Conservation (phyloP, 441 rosid genomes). For the Pelargonium fulgidum region DNA sequence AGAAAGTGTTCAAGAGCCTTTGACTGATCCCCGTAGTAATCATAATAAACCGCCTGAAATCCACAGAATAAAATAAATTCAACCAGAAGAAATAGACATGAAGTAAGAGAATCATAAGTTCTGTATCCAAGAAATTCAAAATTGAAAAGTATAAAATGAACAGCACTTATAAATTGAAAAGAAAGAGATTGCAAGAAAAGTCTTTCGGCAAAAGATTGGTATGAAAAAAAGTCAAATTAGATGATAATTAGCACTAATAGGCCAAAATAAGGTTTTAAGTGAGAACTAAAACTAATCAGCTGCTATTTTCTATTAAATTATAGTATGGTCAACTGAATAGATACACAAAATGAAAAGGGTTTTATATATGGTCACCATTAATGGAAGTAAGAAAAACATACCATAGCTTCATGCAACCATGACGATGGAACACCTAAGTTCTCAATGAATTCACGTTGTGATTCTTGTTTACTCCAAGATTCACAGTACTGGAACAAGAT, state of each 20-base stretch:
- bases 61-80: constrained; percentile 15
- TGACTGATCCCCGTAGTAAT: constrained; percentile 55
- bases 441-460: constrained; percentile 69
- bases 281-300: not conserved
- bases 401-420: constrained; percentile 98
- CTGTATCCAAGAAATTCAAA: not conserved
- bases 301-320: not conserved
- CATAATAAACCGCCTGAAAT: constrained; percentile 71
- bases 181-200: not conserved
- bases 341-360: constrained; percentile 12
- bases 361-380: constrained; percentile 8
- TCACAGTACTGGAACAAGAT: constrained; percentile 91
- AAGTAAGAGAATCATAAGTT: constrained; percentile 6
- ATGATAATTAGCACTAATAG: too few relatives aligned
- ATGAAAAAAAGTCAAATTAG: not conserved
- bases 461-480: constrained; percentile 73
- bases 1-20: constrained; percentile 87
- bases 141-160: not conserved
- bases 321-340: constrained; percentile 3
- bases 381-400: constrained; percentile 28
- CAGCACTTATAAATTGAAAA: too few relatives aligned
- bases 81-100: constrained; percentile 13
- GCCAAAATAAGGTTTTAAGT: not conserved
- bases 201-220: not conserved
- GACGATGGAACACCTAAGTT: constrained; percentile 63